phyloP scores from a whole-genome alignment of 257 asterid genomes.

The Capsicum baccatum region DNA sequence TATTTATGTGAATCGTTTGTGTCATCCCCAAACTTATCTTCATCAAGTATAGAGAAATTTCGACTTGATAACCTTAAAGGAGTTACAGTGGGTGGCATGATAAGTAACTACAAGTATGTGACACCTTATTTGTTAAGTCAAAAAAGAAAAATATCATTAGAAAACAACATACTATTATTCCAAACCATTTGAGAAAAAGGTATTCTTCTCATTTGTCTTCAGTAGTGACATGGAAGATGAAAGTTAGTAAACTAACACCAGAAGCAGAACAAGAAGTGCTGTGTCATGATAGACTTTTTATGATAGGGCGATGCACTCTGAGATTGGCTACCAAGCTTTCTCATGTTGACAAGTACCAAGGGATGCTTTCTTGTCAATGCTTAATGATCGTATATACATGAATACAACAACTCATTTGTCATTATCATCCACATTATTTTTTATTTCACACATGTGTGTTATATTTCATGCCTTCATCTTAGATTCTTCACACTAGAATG shows the following conservation, averaged over 20 bases:
- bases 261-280: conserved; percentile 1
- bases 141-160: conserved; percentile 2
- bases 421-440: conserved; percentile 18
- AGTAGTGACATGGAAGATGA: conserved; percentile 18
- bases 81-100: neutral
- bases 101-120: neutral
- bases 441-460: neutral
- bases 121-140: neutral
- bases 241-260: neutral
- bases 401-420: neutral
- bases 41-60: neutral
- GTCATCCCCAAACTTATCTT: neutral
- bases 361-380: conserved; percentile 6
- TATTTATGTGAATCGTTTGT: neutral
- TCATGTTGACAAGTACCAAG: neutral
- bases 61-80: conserved; percentile 1
- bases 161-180: neutral
- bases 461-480: neutral
- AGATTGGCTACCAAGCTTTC: neutral
- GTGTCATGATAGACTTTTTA: neutral
- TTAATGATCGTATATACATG: neutral
- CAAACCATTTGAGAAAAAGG: neutral
- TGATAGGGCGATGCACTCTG: neutral
- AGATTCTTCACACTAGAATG: conserved; percentile 11
- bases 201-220: conserved; percentile 11